Evolutionary conservation across 495 filamentous ascomycete genomes (phyloP).

Genomic region (Podospora australis): DNA sequence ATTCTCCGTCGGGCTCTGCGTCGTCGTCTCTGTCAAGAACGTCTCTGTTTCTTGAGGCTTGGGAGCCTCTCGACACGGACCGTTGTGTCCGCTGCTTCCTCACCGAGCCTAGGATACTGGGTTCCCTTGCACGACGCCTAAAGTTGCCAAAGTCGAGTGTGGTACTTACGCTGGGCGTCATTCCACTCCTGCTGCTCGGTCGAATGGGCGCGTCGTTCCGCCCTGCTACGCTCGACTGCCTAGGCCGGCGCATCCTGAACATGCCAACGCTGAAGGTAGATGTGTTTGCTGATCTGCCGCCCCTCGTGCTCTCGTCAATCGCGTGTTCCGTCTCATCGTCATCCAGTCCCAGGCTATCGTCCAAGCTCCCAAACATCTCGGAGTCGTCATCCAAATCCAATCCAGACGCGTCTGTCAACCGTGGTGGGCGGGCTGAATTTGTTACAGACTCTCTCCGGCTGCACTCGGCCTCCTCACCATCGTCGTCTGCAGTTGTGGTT

Average conservation of each 20-base stretch:
- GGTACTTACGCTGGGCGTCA: constrained; percentile 39
- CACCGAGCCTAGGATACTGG: constrained; percentile 40
- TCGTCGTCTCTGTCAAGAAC: constrained; percentile 28
- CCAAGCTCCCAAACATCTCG: constrained; percentile 40
- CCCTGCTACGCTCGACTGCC: constrained; percentile 40
- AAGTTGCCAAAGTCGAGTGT: constrained; percentile 42
- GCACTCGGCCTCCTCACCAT: constrained; percentile 21
- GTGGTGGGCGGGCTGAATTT: constrained; percentile 13
- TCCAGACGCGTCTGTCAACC: constrained; percentile 35
- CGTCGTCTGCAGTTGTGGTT: constrained; percentile 18
- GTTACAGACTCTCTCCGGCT: constrained; percentile 27
- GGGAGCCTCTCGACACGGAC: constrained; percentile 21
- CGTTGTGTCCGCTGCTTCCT: constrained; percentile 31
- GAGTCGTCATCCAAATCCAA: constrained; percentile 41
- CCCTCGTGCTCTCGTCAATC: constrained; percentile 21
- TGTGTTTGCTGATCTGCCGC: constrained; percentile 36
- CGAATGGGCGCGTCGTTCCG: constrained; percentile 39
- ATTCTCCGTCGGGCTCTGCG: constrained; percentile 42
- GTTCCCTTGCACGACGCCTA: constrained; percentile 39
- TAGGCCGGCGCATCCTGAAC: constrained; percentile 40
- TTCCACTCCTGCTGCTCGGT: constrained; percentile 42
- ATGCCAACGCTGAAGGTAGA: constrained; percentile 37
- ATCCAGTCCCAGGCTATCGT: constrained; percentile 29
- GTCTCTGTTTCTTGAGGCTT: constrained; percentile 15
- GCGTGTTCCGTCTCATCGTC: constrained; percentile 17